Percentiles rank a stretch among this genome's conserved stretches.
These are phyloP conservation scores for Discostella pseudostelligera DNA, from an alignment of 108 stramenopile species.

Conservation along the genomic window DNA sequence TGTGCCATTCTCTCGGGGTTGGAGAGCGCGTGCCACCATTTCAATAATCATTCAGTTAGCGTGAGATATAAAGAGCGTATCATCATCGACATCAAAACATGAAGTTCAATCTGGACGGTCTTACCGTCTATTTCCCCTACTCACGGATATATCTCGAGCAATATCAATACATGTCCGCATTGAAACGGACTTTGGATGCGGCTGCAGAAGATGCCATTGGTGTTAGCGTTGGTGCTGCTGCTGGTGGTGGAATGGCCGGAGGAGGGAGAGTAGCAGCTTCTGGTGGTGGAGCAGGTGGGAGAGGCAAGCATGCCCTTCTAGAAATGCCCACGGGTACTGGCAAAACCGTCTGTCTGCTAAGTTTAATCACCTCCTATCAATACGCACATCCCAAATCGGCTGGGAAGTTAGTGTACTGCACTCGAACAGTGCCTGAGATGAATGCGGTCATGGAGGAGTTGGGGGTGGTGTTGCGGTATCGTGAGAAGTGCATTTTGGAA, in stretches of 20 bases:
- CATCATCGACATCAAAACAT: no score
- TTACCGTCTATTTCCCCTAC: slow-evolving; percentile 99
- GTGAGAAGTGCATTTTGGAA: slow-evolving; percentile 67
- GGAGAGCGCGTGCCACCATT: no score
- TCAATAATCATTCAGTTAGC: no score
- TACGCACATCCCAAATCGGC: slow-evolving; percentile 77
- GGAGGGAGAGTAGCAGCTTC: no score
- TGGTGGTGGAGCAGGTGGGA: no score
- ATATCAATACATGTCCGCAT: slow-evolving; percentile 97
- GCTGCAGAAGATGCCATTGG: slow-evolving; percentile 44
- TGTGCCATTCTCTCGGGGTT: no score
- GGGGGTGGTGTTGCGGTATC: slow-evolving; percentile 88
- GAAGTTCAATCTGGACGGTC: slow-evolving; percentile 93
- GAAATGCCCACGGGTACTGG: slow-evolving; percentile 98
- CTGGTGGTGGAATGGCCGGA: no score
- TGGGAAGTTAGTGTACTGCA: slow-evolving; percentile 99
- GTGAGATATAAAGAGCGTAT: no score
- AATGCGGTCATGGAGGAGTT: slow-evolving; percentile 97
- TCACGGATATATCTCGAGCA: slow-evolving; percentile 97
- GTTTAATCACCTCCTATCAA: slow-evolving; percentile 97
- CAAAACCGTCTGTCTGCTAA: slow-evolving; percentile 92
- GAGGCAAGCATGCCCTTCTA: slow-evolving; percentile 80
- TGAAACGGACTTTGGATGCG: slow-evolving; percentile 96
- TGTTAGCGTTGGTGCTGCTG: no score
- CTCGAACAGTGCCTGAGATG: slow-evolving; percentile 99